A percentile compares a stretch with the other conserved stretches of the same genome.
Evolutionary conservation across 2,329 filamentous ascomycete genomes (phyloP).

Genomic region (Cladosporium sp.): DNA sequence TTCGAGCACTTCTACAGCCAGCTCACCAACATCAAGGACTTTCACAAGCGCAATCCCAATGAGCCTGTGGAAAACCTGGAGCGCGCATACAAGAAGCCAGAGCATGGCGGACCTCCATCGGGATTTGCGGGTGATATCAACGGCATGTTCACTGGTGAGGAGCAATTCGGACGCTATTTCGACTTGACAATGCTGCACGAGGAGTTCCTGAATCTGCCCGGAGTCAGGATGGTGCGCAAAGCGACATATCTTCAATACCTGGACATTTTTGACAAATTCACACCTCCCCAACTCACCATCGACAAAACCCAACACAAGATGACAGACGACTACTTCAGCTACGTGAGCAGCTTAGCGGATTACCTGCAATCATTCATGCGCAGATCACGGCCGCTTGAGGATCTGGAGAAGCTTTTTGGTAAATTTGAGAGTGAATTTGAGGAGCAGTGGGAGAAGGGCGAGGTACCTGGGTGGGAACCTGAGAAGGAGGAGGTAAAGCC

Average conservation of each 20-base stretch:
- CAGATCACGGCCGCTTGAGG: slow-evolving; percentile 78
- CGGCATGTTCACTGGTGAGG: slow-evolving; percentile 91
- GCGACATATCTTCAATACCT: slow-evolving; percentile 90
- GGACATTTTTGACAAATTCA: slow-evolving; percentile 83
- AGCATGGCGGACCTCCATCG: slow-evolving; percentile 48
- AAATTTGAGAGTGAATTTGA: slow-evolving; percentile 82
- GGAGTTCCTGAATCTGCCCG: slow-evolving; percentile 82
- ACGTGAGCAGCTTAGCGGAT: slow-evolving; percentile 71
- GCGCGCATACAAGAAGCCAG: slow-evolving; percentile 77
- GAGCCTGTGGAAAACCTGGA: slow-evolving; percentile 95
- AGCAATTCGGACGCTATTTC: slow-evolving; percentile 87
- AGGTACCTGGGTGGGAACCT: slow-evolving; percentile 68
- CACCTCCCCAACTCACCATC: slow-evolving; percentile 66
- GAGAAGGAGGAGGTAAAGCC: slow-evolving; percentile 42
- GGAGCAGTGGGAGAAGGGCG: slow-evolving; percentile 72
- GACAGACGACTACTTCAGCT: slow-evolving; percentile 88
- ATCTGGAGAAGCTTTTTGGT: slow-evolving; percentile 71
- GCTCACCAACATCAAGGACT: slow-evolving; percentile 73
- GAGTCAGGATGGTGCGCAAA: slow-evolving; percentile 63
- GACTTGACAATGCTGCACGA: slow-evolving; percentile 84
- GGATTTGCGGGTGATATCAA: slow-evolving; percentile 62
- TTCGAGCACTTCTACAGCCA: slow-evolving; percentile 92
- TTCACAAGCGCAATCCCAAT: slow-evolving; percentile 88
- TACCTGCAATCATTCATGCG: slow-evolving; percentile 90
- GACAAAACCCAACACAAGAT: slow-evolving; percentile 73